These are phyloP conservation scores for Verticillium isaacii DNA, from an alignment of 2,329 filamentous ascomycete genomes.

Conservation along the genomic window DNA sequence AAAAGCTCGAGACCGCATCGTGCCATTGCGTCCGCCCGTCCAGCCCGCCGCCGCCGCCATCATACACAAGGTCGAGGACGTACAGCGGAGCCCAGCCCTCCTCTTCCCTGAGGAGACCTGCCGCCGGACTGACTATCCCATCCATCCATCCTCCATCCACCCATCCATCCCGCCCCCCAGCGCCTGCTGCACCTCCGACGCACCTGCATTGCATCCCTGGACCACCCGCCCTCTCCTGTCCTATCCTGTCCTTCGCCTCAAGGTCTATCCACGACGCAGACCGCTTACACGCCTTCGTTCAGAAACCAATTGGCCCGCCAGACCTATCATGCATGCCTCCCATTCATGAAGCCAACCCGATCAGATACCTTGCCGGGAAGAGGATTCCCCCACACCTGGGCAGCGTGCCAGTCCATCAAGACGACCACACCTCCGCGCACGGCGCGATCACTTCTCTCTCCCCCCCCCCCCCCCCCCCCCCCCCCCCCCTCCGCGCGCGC, in stretches of 20 bases:
- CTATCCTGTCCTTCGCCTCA: not conserved
- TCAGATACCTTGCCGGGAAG: slow-evolving; percentile 23
- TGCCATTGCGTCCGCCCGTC: not conserved
- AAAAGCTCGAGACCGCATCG: not conserved
- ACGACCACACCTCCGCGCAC: slow-evolving; percentile 2
- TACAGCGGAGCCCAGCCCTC: not conserved
- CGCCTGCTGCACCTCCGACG: slow-evolving; percentile 11
- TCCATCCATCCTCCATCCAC: not conserved
- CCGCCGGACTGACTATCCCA: not conserved
- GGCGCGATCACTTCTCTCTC: slow-evolving; percentile 7
- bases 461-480: slow-evolving; percentile 5
- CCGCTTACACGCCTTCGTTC: slow-evolving; percentile 25
- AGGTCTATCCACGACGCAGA: slow-evolving; percentile 25
- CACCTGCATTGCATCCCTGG: slow-evolving; percentile 25
- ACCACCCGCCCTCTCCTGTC: slow-evolving; percentile 22
- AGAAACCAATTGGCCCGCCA: slow-evolving; percentile 33
- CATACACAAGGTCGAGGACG: not conserved
- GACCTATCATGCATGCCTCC: slow-evolving; percentile 43
- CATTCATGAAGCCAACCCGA: slow-evolving; percentile 35
- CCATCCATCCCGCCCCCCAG: slow-evolving; percentile 15
- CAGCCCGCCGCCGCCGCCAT: not conserved
- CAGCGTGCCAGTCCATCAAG: slow-evolving; percentile 12
- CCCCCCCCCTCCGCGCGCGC: slow-evolving; percentile 4
- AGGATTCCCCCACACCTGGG: slow-evolving; percentile 21
- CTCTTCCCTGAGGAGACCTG: not conserved